Evolutionary conservation across 2,329 filamentous ascomycete species (phyloP), one percentile per base, ranked within the genome.

Genomic region (Pseudogymnoascus sp.): DNA sequence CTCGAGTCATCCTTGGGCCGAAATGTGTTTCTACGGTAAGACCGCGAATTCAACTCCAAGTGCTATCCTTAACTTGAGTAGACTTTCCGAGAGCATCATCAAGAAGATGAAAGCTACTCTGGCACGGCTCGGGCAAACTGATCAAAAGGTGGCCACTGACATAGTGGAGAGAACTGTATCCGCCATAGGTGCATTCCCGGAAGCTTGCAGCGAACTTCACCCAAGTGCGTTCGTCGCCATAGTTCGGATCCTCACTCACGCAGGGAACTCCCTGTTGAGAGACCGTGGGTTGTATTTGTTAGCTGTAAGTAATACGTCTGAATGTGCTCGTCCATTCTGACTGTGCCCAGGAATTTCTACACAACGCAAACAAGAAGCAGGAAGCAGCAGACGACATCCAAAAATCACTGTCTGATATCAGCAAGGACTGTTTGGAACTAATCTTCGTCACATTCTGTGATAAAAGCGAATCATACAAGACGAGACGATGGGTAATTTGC

Each of bases 261-360:
- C 58, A 25, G 58, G n/a, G n/a, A 18, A 16, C 2, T 60, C 33
- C 14, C 23, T 12, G 18, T 1, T 9, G 5, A 60, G 58, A 31
- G 33, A 60, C 18, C 58, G 58, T 60, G 58, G 58, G 5, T 40
- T 60, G 18, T 60, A 60, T n/a, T 35, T 60, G 21, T 18, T 60
- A 16, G 33, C 35, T 11, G 58, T 60, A n/a, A 60, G 58, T 25
- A 16, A 25, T 38, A 11, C 12, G 25, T 41, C 23, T 9, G 8
- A 16, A 28, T 28, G 4, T 18, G 14, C 14, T 16, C 21, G 11
- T 16, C 6, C 7, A 60, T 40, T 25, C 58, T 38, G 18, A 60
- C 25, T 16, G 35, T 40, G 14, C 6, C 9, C 18, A 60, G 58
- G 21, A 25, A 11, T 60, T 18, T 40, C 5, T 60, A 14, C 58